Conservation (phyloP, 169 alveolate genomes). For the Besnoitia besnoiti region DNA sequence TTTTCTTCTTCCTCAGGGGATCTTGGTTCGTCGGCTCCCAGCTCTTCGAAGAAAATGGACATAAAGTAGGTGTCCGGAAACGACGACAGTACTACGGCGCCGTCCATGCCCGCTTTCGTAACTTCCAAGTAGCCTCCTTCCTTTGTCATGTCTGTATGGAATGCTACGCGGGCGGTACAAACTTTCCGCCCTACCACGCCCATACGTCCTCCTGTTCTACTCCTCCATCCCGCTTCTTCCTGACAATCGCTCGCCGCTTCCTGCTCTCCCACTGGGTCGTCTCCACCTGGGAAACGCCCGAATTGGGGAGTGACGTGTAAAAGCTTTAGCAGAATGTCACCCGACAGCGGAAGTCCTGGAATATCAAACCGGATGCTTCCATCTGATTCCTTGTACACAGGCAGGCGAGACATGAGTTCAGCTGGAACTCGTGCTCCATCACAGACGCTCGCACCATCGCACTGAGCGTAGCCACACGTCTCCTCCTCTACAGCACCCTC, state of each 20-base stretch:
- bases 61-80: conserved; percentile 51
- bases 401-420: background rate
- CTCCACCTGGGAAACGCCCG: background rate
- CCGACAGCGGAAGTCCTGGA: conserved; percentile 34
- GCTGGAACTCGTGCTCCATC: background rate
- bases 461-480: background rate
- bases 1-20: background rate
- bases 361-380: conserved; percentile 47
- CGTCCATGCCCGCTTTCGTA: conserved; percentile 39
- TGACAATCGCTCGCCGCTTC: background rate
- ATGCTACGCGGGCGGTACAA: conserved; percentile 36
- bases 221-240: background rate
- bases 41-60: conserved; percentile 47
- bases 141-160: conserved; percentile 22
- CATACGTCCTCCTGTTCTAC: background rate
- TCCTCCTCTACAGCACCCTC: background rate
- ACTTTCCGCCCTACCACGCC: conserved; percentile 13
- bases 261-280: background rate
- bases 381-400: conserved; percentile 39
- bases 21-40: background rate
- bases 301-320: conserved; percentile 32
- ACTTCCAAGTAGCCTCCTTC: conserved; percentile 31
- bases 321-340: conserved; percentile 53
- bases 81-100: conserved; percentile 38
- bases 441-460: background rate